phyloP scores from a whole-genome alignment of 208 protist species.

The Trypanosoma platydactyli region DNA sequence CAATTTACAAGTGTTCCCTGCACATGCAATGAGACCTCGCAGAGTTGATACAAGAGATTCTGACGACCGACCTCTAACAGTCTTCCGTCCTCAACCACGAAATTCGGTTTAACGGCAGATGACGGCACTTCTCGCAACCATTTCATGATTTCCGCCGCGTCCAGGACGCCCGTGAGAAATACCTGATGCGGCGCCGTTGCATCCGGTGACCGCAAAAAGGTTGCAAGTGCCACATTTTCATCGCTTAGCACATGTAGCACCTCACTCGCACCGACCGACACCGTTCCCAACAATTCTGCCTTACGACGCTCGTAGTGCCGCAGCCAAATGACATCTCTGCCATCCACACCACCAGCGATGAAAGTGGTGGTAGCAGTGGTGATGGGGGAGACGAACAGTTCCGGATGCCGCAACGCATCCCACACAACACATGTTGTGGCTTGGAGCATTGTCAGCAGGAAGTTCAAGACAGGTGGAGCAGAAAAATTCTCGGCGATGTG shows the following conservation, averaged over 20 bases:
- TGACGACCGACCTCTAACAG: conserved; percentile 8
- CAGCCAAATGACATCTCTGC: conserved; percentile 24
- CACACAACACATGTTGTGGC: conserved; percentile 33
- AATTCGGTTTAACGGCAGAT: conserved; percentile 15
- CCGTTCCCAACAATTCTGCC: conserved; percentile 36
- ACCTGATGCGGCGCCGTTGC: conserved; percentile 44
- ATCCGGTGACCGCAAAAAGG: conserved; percentile 26
- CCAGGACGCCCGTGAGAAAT: conserved; percentile 48
- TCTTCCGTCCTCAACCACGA: neutral
- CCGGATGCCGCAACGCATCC: conserved; percentile 40
- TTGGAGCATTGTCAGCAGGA: conserved; percentile 41
- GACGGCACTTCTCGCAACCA: conserved; percentile 38
- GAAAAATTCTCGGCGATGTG: conserved; percentile 43
- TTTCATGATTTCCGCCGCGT: conserved; percentile 33
- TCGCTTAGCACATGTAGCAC: conserved; percentile 51
- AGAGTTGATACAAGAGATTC: conserved; percentile 47
- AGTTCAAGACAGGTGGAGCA: conserved; percentile 15
- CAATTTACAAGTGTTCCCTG: conserved; percentile 61
- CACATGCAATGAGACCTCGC: conserved; percentile 46
- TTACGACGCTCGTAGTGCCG: conserved; percentile 48
- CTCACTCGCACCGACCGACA: conserved; percentile 45
- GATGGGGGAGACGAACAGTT: conserved; percentile 15
- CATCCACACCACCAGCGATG: too few species aligned
- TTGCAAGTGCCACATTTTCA: conserved; percentile 45
- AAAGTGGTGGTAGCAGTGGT: too few species aligned